These are phyloP conservation scores for Beauveria pseudobassiana DNA, from an alignment of 2,329 filamentous ascomycete species.

Conservation along the genomic window DNA sequence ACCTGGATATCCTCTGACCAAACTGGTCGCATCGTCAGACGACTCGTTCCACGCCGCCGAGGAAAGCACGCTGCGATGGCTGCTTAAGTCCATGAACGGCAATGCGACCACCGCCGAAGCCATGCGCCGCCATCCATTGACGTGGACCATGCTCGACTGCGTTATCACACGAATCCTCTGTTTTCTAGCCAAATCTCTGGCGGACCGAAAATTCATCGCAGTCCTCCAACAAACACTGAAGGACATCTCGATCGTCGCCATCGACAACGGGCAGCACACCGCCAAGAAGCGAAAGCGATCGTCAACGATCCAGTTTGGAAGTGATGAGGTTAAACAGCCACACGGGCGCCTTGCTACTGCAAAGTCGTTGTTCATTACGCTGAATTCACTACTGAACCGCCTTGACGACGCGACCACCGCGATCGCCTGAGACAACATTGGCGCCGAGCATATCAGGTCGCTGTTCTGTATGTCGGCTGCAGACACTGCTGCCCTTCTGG, in stretches of 20 bases:
- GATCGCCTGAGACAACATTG: constrained; percentile 40
- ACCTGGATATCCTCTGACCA: constrained; percentile 40
- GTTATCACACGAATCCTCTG: constrained; percentile 56
- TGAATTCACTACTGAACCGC: constrained; percentile 39
- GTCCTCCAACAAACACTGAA: constrained; percentile 60
- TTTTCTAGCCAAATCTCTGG: constrained; percentile 66
- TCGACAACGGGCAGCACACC: constrained; percentile 19
- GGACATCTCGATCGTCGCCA: constrained; percentile 38
- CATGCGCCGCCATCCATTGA: constrained; percentile 46
- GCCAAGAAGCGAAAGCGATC: constrained; percentile 41
- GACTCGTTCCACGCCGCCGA: constrained; percentile 45
- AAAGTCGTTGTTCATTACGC: constrained; percentile 38
- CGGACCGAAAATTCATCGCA: constrained; percentile 58
- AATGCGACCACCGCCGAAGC: constrained; percentile 39
- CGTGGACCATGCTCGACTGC: constrained; percentile 55
- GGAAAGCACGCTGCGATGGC: constrained; percentile 52
- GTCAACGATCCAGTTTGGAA: constrained; percentile 27
- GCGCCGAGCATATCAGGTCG: constrained; percentile 50
- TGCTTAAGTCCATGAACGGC: constrained; percentile 54
- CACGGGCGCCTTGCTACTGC: constrained; percentile 38
- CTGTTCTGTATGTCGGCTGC: constrained; percentile 43
- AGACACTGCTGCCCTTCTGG: constrained; percentile 39
- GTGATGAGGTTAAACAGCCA: constrained; percentile 31
- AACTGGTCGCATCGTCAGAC: constrained; percentile 34
- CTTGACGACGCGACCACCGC: constrained; percentile 28